Evolutionary conservation across 148 eudicot species (phyloP), one percentile per base, ranked within the genome.

Genomic region (Spergularia bocconei): DNA sequence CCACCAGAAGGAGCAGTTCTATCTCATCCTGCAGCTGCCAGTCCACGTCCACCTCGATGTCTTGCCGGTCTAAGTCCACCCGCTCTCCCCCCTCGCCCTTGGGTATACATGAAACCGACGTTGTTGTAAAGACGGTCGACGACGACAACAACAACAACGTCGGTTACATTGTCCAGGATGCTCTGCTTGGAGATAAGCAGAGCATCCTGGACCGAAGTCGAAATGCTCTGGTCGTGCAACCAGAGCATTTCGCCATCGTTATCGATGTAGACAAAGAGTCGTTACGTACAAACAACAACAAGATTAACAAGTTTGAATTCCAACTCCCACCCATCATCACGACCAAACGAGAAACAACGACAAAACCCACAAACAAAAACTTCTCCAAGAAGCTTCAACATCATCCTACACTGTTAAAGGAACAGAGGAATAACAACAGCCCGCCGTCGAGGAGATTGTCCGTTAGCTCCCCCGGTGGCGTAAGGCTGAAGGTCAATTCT

Each of bases 401-500:
- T 29, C 36, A 2, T 29, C 36, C 36, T 29, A 29, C 36, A 29
- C 36, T 1, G 4, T 29, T 29, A 14, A 66, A 66, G 23, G 72
- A 67, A 14, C 66, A 78, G 12, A 20, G 54, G 56, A 6, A 29
- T 29, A 29, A 29, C 36, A 29, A 11, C 7, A 63, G 33, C 23
- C 75, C 62, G 0, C 19, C 38, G 0, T 38, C 76, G 0, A 70
- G 59, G 41, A 80, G 55, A 29, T 53, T 76, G 36, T 57, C 73
- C 36, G 63, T 12, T 44, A 71, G 12, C 58, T 73, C 87, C 3
- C 76, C 84, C 4, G 67, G 60, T 12, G 88, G 93, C 0, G 72
- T 91, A 58, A 90, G 74, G 70, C 88, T 91, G 36, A 78, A 87
- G 64, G 50, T 87, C 2, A 89, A 88, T 56, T 87, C 94, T 6